Base-by-base conservation (phyloP, 1,284 basidiomycete species). In the Hemileia vastatrix region DNA sequence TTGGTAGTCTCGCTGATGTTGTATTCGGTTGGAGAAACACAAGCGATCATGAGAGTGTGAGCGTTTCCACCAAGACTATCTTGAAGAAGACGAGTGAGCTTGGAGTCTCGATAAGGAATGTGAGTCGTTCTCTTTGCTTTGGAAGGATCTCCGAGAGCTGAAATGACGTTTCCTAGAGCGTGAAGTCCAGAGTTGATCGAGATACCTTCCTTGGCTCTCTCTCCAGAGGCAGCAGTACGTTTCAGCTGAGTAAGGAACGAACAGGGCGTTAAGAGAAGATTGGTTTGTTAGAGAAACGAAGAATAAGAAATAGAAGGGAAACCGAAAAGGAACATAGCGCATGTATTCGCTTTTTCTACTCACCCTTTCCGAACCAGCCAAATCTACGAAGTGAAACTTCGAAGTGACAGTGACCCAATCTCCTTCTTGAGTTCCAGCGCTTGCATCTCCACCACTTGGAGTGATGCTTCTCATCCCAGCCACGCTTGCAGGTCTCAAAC, bases 1-100 rank as follows among this genome's bases (percentile, higher is more conserved):
- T 95, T 96, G 70, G 96, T 81, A 0, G 95, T 97, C 78, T 98
- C 94, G 67, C 82, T 85, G 4, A 88, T 83, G 77, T 98, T 98
- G 84, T 85, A 94, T 77, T 98, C 94, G 0, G 88, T 87, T 11
- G 92, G 88, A 67, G 91, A 94, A 65, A 96, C 87, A 76, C 94
- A 98, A 9, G 94, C 94, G 69, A 98, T 92, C 94, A 98, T 97
- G 67, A 96, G 85, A 2, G 94, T 97, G 72, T 95, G 88, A 1
- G 94, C 88, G 77, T 97, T 97, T 45, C 94, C 94, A 53, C 94
- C 94, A n/a, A 98, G 84, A 9, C 93, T 96, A 77, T 97, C 93
- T 85, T 97, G 93, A 13, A 96, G 80, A 64, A 83, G 78, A 48
- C 92, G 85, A 3, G 92, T 96, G 69, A 97, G 86, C 77, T 97